phyloP scores from a whole-genome alignment of 1,139 yeast genomes.

The Geotrichum restrictum region DNA sequence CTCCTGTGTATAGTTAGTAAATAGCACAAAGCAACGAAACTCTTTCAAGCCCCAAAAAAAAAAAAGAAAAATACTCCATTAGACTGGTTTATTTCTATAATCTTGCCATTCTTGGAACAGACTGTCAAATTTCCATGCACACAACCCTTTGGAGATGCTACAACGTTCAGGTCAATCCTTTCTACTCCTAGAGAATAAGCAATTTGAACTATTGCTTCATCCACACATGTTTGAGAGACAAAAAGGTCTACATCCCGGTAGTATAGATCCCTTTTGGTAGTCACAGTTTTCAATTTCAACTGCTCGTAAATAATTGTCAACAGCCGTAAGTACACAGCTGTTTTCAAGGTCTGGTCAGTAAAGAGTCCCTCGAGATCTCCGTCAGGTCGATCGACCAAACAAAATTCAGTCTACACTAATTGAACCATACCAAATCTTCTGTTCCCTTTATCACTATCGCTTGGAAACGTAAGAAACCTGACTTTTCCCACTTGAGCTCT shows the following conservation, averaged over 20 bases:
- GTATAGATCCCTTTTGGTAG: conserved; percentile 60
- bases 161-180: conserved; percentile 43
- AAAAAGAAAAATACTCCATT: conserved; percentile 23
- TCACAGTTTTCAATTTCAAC: conserved; percentile 21
- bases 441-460: conserved; percentile 1
- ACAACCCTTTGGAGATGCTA: conserved; percentile 63
- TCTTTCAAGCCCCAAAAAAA: no score
- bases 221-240: conserved; percentile 47
- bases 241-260: conserved; percentile 62
- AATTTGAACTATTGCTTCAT: conserved; percentile 41
- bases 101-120: conserved; percentile 22
- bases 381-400: not conserved
- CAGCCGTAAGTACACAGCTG: conserved; percentile 20
- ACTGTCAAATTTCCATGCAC: conserved; percentile 44
- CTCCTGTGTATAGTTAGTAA: conserved; percentile 13
- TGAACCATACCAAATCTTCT: conserved; percentile 12
- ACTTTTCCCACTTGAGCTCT: not conserved
- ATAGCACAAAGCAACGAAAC: no score
- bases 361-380: not conserved
- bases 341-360: not conserved
- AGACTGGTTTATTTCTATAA: conserved; percentile 22
- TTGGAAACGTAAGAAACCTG: conserved; percentile 3
- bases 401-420: not conserved
- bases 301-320: conserved; percentile 23
- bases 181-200: conserved; percentile 30